Evolutionary conservation across 805 yeast species (phyloP), one percentile per base, ranked within the genome.

Genomic region (Zygosaccharomyces bisporus): DNA sequence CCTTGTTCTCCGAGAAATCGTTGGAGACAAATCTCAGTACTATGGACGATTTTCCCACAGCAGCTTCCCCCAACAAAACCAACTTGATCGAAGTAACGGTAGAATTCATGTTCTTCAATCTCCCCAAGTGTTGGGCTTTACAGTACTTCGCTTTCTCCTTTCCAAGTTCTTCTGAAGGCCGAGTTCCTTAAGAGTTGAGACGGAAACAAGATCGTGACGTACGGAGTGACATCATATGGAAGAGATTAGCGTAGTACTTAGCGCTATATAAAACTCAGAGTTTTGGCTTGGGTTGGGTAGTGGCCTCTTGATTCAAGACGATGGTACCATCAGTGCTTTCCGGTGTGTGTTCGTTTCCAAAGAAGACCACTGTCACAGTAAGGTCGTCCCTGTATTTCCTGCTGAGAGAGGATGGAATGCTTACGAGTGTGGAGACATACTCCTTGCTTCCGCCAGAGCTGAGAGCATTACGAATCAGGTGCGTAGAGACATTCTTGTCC

Each of bases 1-100:
- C 98, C 64, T 91, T 90, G 67, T 91, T 90, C 65, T 90, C 98
- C 65, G 93, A 96, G 68, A 91, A 91, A 61, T 91, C 97, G 66
- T 91, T 88, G 52, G 89, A 81, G 34, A 91, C 98, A 67, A 91
- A 91, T 54, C 98, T 76, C 53, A 91, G 74, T 27, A 91, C 98
- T 24, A 91, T 74, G 4, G 96, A 87, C 3, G 96, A 87, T 63
- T 91, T 91, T 42, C 99, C 99, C 13, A 91, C 99, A 0, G 99
- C 99, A 0, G 97, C 97, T 63, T 91, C 99, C 21, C 99, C 99
- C 36, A 91, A 71, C 32, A 91, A 78, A 6, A 91, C 99, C 45
- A 91, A 75, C 67, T 91, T 91, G 44, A 91, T 95, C 12, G 66
- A 58, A 9, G 64, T 61, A 16, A 61, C 52, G 6, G 61, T 47